Evolutionary conservation across 2,329 filamentous ascomycete genomes (phyloP), one percentile per base, ranked within the genome.

Genomic region (Golovinomyces cichoracearum): DNA sequence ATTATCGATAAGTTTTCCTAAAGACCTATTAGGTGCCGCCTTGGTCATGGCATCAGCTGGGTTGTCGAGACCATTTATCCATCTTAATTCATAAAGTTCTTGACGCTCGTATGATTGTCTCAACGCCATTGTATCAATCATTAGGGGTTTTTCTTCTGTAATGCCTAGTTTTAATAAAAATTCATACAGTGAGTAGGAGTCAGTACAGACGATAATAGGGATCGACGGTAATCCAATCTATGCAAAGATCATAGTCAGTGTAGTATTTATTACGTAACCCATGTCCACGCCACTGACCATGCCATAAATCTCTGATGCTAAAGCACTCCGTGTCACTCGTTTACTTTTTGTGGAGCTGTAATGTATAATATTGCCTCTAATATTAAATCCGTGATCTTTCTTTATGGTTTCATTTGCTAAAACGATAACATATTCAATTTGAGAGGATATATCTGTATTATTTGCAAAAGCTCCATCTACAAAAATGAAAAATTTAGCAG

Each of bases 291-390:
- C 47, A 4, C 1, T 10, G 13, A 50, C 41, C 40, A 53, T 51
- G 0, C 25, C 40, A 29, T 51, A 52, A 10, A 54, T 31, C 33
- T 53, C 40, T 5, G 33, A 52, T 13, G 48, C 45, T 23, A 55
- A 21, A 2, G 52, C 38, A 33, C 49, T 53, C 12, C 45, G 15
- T 2, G 40, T 52, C 17, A 55, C 49, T 31, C 49, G 10, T 23
- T 49, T 52, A 23, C 29, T 35, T 25, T 48, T 48, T 17, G 31
- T 21, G n/a, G n/a, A n/a, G n/a, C n/a, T n/a, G n/a, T n/a, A n/a
- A n/a, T n/a, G n/a, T n/a, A n/a, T n/a, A n/a, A 48, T 37, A 38
- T 48, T 48, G 27, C n/a, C 45, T 21, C 7, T 12, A n/a, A 40
- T 17, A 12, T 12, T 3, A 19, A 44, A 44, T 12, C 25, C n/a